These are phyloP conservation scores for Diaporthe sp. DNA, from an alignment of 2,329 filamentous ascomycete genomes.

Conservation along the genomic window DNA sequence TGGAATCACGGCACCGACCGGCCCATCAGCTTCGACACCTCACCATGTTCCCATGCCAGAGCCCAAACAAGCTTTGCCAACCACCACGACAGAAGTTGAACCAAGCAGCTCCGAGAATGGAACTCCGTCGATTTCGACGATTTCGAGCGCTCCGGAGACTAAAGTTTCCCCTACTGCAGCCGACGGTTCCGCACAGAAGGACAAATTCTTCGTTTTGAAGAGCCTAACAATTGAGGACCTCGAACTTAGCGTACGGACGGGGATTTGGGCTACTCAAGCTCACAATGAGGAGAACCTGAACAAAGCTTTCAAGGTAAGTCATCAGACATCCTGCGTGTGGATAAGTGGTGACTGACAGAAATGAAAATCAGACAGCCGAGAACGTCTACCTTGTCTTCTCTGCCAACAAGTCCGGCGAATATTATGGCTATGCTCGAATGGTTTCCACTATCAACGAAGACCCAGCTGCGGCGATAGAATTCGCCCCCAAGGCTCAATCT, in stretches of 20 bases:
- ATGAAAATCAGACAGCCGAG: constrained; percentile 70
- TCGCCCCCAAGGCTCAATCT: constrained; percentile 72
- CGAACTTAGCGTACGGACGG: constrained; percentile 86
- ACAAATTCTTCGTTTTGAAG: constrained; percentile 92
- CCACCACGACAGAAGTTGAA: constrained; percentile 24
- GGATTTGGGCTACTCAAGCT: constrained; percentile 92
- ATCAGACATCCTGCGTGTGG: neutral
- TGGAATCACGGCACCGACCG: constrained; percentile 64
- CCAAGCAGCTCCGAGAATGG: constrained; percentile 22
- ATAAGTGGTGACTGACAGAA: neutral
- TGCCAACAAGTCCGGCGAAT: constrained; percentile 96
- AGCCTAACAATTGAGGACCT: constrained; percentile 92
- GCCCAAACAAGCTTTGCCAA: constrained; percentile 19
- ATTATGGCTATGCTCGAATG: constrained; percentile 96
- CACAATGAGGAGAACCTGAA: constrained; percentile 92
- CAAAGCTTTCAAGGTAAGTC: constrained; percentile 79
- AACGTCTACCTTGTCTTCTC: constrained; percentile 95
- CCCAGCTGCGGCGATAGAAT: constrained; percentile 74
- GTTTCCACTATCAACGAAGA: constrained; percentile 84
- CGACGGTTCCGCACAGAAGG: constrained; percentile 55
- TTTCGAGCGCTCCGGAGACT: constrained; percentile 18
- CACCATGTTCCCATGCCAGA: constrained; percentile 33
- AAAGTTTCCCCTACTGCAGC: constrained; percentile 12
- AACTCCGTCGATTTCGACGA: neutral
- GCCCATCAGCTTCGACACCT: constrained; percentile 55